Evolutionary conservation across 177 flowering plant species (phyloP).

Genomic region (Tripterygium wilfordii): DNA sequence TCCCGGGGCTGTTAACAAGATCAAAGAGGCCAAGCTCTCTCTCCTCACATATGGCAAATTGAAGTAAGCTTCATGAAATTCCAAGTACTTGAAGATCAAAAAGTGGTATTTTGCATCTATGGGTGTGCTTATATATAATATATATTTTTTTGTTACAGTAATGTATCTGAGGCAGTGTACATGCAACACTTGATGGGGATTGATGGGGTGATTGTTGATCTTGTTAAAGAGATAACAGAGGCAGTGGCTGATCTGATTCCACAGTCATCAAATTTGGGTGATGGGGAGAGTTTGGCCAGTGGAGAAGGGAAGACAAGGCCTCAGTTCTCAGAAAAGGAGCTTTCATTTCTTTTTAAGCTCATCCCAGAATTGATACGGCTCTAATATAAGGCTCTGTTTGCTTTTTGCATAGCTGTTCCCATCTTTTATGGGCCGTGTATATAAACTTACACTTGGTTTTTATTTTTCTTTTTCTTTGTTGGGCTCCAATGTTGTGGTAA

Average conservation of each 20-base stretch:
- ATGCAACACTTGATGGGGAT: constrained; percentile 90
- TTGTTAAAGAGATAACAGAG: constrained; percentile 66
- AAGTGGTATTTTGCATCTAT: too few species aligned
- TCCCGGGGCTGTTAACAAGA: constrained; percentile 67
- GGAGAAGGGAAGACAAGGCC: constrained; percentile 35
- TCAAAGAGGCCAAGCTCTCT: constrained; percentile 69
- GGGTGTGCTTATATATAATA: neutral
- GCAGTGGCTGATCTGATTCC: constrained; percentile 49
- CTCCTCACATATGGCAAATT: constrained; percentile 81
- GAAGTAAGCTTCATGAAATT: constrained; percentile 44
- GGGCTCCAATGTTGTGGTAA: too few species aligned
- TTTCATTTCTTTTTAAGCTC: constrained; percentile 53
- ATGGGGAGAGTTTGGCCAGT: constrained; percentile 14
- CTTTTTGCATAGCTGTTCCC: too few species aligned
- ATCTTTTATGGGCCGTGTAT: too few species aligned
- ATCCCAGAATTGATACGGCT: constrained; percentile 48
- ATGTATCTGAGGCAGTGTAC: constrained; percentile 86
- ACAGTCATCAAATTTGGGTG: constrained; percentile 24
- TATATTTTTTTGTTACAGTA: constrained; percentile 32
- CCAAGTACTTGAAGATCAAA: too few species aligned
- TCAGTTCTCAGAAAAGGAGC: constrained; percentile 51
- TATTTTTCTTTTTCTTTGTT: too few species aligned
- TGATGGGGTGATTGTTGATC: constrained; percentile 92
- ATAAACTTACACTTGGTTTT: too few species aligned
- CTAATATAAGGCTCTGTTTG: constrained; percentile 4